Evolutionary conservation across 2,329 filamentous ascomycete genomes (phyloP).

Genomic region (Cladosporium sp.): DNA sequence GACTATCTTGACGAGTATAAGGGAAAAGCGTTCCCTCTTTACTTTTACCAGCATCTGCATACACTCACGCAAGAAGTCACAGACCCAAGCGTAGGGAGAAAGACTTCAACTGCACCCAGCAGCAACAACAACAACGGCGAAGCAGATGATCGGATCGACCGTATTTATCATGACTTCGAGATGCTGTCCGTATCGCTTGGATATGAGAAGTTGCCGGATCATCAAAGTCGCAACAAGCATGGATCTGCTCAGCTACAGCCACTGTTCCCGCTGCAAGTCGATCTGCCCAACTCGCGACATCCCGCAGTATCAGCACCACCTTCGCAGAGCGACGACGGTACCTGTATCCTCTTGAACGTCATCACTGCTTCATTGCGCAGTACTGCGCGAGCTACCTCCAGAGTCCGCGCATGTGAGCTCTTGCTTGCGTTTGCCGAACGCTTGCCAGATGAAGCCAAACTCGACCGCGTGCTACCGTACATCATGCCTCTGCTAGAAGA

Average conservation of each 20-base stretch:
- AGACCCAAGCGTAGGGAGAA: constrained; percentile 79
- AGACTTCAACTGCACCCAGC: constrained; percentile 65
- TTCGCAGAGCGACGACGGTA: constrained; percentile 77
- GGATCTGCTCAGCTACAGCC: constrained; percentile 52
- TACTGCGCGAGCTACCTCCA: constrained; percentile 83
- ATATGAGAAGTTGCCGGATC: constrained; percentile 54
- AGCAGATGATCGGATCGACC: constrained; percentile 89
- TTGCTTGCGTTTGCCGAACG: constrained; percentile 88
- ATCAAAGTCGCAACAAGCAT: constrained; percentile 40
- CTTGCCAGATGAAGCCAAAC: constrained; percentile 90
- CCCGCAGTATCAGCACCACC: constrained; percentile 63
- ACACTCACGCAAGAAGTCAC: constrained; percentile 97
- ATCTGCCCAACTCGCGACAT: constrained; percentile 82
- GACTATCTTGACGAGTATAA: constrained; percentile 94
- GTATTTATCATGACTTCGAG: constrained; percentile 92
- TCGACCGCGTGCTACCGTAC: constrained; percentile 91
- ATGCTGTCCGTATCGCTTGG: constrained; percentile 96
- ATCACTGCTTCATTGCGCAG: constrained; percentile 87
- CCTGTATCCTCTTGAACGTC: constrained; percentile 86
- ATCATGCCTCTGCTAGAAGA: constrained; percentile 81
- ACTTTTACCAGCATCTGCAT: constrained; percentile 97
- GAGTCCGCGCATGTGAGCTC: constrained; percentile 86
- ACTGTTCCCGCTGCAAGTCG: constrained; percentile 79
- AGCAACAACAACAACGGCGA: constrained; percentile 73
- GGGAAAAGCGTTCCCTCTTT: constrained; percentile 87